Evolutionary conservation across 1,139 yeast genomes (phyloP).

Genomic region (Pneumocystis canis): DNA sequence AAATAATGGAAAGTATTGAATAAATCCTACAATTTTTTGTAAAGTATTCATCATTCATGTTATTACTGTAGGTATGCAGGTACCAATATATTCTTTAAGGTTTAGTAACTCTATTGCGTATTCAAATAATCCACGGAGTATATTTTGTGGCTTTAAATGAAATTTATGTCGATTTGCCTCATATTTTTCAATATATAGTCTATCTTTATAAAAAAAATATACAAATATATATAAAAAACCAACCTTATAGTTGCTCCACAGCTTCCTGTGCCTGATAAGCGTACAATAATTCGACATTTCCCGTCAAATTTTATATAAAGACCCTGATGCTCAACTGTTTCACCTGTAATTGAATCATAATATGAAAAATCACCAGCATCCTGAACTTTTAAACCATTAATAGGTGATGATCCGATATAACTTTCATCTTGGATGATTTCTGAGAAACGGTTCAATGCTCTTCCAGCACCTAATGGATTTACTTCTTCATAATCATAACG

Average conservation of each 20-base stretch:
- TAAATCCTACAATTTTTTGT: neutral
- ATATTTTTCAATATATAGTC: neutral
- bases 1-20: neutral
- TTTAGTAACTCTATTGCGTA: neutral
- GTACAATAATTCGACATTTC: slow-evolving; percentile 76
- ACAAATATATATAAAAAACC: slow-evolving; percentile 28
- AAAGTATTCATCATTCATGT: neutral
- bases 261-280: slow-evolving; percentile 95
- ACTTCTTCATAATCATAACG: slow-evolving; percentile 89
- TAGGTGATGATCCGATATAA: slow-evolving; percentile 35
- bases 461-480: slow-evolving; percentile 55
- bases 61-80: neutral
- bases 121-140: neutral
- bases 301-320: slow-evolving; percentile 64
- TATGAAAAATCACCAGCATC: slow-evolving; percentile 84
- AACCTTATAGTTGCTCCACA: slow-evolving; percentile 94
- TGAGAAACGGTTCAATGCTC: slow-evolving; percentile 47
- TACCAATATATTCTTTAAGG: neutral
- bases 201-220: neutral
- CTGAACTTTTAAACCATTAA: slow-evolving; percentile 36
- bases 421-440: slow-evolving; percentile 27
- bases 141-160: neutral
- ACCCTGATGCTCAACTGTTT: slow-evolving; percentile 85
- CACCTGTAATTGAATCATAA: slow-evolving; percentile 82
- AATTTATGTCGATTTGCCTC: neutral